These are phyloP conservation scores for Solanum virginianum DNA, from an alignment of 257 asterid genomes.

Conservation along the genomic window DNA sequence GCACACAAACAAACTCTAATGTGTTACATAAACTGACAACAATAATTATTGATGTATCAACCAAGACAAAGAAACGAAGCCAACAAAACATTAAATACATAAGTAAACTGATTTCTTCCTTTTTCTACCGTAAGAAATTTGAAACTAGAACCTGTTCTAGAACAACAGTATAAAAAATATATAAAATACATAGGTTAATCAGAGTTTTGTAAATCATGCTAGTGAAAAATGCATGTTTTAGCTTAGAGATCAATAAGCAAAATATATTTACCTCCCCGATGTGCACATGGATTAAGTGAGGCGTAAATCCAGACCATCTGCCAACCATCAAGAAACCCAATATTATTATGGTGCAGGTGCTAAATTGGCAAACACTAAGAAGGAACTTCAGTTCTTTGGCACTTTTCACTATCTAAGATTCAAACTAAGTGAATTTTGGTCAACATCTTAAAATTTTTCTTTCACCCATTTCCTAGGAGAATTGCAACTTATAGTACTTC, in stretches of 20 bases:
- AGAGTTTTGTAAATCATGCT: no score
- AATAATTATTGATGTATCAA: neutral
- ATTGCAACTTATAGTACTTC: neutral
- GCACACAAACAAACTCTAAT: neutral
- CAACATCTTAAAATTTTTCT: neutral
- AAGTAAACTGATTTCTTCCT: neutral
- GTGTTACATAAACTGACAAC: neutral
- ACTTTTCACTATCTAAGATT: neutral
- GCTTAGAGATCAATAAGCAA: neutral
- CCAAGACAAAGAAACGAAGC: neutral
- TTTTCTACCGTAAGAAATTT: neutral
- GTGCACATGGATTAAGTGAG: conserved; percentile 26
- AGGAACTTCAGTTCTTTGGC: neutral
- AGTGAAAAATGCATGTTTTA: neutral
- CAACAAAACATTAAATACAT: neutral
- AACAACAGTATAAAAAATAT: neutral
- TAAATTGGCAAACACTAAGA: neutral
- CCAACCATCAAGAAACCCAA: neutral
- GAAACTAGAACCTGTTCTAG: neutral
- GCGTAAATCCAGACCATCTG: conserved; percentile 35
- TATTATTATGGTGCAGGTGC: neutral
- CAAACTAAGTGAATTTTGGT: neutral
- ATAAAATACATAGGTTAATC: neutral
- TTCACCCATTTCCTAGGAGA: neutral
- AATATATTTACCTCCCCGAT: conserved; percentile 23